Conservation (phyloP, 83 land plant genomes). For the Picea abies region DNA sequence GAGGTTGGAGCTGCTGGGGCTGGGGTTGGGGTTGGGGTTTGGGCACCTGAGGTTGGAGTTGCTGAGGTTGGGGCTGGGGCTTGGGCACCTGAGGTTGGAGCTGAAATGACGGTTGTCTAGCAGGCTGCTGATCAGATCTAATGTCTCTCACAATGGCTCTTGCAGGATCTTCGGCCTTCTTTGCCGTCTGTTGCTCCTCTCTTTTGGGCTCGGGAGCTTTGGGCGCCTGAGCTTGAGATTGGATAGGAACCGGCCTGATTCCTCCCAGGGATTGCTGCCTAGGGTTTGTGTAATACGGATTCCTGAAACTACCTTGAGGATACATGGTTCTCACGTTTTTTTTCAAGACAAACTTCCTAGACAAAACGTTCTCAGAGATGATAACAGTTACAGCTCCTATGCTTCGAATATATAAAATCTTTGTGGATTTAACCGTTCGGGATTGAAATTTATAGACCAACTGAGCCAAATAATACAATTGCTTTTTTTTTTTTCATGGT, state of each 20-base stretch:
- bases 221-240: not conserved
- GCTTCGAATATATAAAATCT: too few relatives aligned
- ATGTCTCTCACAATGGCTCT: not conserved
- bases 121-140: not conserved
- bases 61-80: not conserved
- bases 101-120: not conserved
- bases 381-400: too few relatives aligned
- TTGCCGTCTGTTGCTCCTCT: not conserved
- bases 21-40: not conserved
- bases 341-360: too few relatives aligned
- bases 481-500: too few relatives aligned
- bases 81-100: conserved; percentile 1
- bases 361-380: too few relatives aligned
- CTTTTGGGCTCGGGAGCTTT: not conserved
- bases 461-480: too few relatives aligned
- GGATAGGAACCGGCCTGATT: not conserved
- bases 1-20: not conserved
- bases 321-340: not conserved
- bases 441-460: too few relatives aligned
- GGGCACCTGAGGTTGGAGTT: not conserved
- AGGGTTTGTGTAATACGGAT: conserved; percentile 4
- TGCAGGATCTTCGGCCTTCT: not conserved
- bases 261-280: not conserved
- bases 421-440: too few relatives aligned
- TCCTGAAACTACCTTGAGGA: conserved; percentile 12